Percentiles rank a stretch among this genome's conserved stretches.
Conservation (phyloP, 176 grass and related monocot species). For the Triticum turgidum region DNA sequence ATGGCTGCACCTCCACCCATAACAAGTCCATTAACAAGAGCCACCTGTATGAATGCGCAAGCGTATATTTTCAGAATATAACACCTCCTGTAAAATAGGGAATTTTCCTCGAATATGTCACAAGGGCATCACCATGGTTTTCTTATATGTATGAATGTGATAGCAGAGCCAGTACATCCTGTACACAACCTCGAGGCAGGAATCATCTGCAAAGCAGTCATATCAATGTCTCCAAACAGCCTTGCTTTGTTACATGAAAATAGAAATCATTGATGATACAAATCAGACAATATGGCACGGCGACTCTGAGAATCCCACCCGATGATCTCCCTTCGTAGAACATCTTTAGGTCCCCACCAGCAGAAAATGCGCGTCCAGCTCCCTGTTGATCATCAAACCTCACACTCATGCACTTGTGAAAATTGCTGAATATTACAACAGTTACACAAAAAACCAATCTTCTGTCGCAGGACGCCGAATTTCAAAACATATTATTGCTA, state of each 20-base stretch:
- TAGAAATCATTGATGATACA: neutral
- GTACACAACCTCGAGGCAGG: slow-evolving; percentile 88
- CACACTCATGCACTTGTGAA: neutral
- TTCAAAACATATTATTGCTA: neutral
- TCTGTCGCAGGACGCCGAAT: neutral
- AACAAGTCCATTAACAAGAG: slow-evolving; percentile 88
- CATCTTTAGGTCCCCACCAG: slow-evolving; percentile 96
- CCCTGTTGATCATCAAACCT: slow-evolving; percentile 48
- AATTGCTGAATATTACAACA: neutral
- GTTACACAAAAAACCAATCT: neutral
- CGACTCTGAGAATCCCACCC: slow-evolving; percentile 36
- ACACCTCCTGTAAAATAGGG: neutral
- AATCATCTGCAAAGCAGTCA: slow-evolving; percentile 64
- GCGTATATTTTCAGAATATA: neutral
- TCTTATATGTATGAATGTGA: slow-evolving; percentile 96
- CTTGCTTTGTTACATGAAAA: neutral
- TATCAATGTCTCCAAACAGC: neutral
- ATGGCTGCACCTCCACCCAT: slow-evolving; percentile 91
- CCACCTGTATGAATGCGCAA: slow-evolving; percentile 43
- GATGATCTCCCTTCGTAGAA: slow-evolving; percentile 93
- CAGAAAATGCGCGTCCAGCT: slow-evolving; percentile 83
- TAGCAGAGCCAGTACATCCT: slow-evolving; percentile 99
- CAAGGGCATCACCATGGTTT: slow-evolving; percentile 48
- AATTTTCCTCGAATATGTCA: neutral
- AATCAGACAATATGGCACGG: neutral